Evolutionary conservation across 2,329 filamentous ascomycete genomes (phyloP), one percentile per base, ranked within the genome.

Genomic region (Capronia epimyces): DNA sequence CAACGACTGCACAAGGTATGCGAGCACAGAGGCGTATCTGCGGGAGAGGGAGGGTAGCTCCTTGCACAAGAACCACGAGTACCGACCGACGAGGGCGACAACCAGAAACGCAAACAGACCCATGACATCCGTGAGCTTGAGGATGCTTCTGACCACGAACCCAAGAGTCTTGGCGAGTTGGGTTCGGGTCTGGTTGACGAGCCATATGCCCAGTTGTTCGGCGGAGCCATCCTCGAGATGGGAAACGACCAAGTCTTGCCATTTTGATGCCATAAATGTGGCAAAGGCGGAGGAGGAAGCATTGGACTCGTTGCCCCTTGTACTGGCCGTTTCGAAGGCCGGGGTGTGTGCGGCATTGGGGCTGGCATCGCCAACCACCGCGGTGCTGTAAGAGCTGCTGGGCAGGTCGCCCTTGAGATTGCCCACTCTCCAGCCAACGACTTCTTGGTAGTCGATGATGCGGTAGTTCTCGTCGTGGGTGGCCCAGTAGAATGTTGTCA

Each of bases 401-500:
- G 39, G 20, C 20, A 25, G 9, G 21, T 42, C 24, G 39, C 24
- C 39, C 21, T 7, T 4, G 8, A 42, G 21, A 42, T 27, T 42
- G 39, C 39, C 39, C 9, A 25, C 20, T 42, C 39, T 24, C 39
- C 39, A 42, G 39, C 39, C 39, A n/a, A 42, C 39, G 20, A 42
- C 20, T 16, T 42, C 21, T 15, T 25, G 21, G 9, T n/a, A 13
- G 39, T 27, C 24, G 39, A 42, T 8, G 9, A 42, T 15, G 12
- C 18, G 13, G 39, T 24, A 25, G 18, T 42, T 25, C 12, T 42
- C 39, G 20, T 27, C 39, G 21, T n/a, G 21, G 20, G 20, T 42
- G 39, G 24, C 39, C 20, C n/a, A 15, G 21, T 18, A 42, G 39
- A 42, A 42, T 15, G 39, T 42, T 24, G 39, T 42, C 39, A 42